phyloP scores from a whole-genome alignment of 78 protist genomes.

The Polysphondylium violaceum region DNA sequence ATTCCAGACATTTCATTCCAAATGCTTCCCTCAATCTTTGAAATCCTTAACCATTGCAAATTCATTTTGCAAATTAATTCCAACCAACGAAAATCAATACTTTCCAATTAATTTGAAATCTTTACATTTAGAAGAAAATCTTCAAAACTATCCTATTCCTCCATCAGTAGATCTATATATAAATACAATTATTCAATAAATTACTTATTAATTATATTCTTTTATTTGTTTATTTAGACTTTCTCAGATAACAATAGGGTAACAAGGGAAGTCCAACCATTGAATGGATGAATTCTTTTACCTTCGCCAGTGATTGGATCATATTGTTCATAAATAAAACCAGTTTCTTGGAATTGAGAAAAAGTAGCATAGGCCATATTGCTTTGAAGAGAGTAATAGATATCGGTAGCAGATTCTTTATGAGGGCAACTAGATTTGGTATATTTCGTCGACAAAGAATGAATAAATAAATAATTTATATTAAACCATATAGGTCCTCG shows the following conservation, averaged over 20 bases:
- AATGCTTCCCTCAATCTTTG: too few relatives aligned
- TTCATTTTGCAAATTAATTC: too few relatives aligned
- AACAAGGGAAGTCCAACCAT: conserved; percentile 96
- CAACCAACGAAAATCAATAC: too few relatives aligned
- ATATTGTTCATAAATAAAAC: conserved; percentile 96
- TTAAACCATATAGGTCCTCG: conserved; percentile 97
- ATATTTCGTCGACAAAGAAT: background rate
- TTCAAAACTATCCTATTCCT: too few relatives aligned
- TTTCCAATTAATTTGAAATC: too few relatives aligned
- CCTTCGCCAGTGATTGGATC: conserved; percentile 89
- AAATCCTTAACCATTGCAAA: too few relatives aligned
- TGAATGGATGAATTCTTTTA: conserved; percentile 90
- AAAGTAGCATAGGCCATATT: conserved; percentile 67
- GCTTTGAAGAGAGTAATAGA: conserved; percentile 62
- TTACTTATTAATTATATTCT: background rate
- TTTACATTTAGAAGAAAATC: too few relatives aligned
- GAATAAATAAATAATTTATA: conserved; percentile 91
- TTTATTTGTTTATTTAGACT: conserved; percentile 19
- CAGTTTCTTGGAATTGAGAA: conserved; percentile 77
- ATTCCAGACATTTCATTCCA: too few relatives aligned
- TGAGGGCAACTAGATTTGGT: background rate
- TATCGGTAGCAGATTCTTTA: background rate
- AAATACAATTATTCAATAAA: too few relatives aligned
- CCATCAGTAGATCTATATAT: too few relatives aligned
- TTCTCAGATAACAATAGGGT: conserved; percentile 76